A percentile compares a stretch with the other conserved stretches of the same genome.
Evolutionary conservation across 768 basidiomycete species (phyloP).

Genomic region (Solioccasus polychromus): DNA sequence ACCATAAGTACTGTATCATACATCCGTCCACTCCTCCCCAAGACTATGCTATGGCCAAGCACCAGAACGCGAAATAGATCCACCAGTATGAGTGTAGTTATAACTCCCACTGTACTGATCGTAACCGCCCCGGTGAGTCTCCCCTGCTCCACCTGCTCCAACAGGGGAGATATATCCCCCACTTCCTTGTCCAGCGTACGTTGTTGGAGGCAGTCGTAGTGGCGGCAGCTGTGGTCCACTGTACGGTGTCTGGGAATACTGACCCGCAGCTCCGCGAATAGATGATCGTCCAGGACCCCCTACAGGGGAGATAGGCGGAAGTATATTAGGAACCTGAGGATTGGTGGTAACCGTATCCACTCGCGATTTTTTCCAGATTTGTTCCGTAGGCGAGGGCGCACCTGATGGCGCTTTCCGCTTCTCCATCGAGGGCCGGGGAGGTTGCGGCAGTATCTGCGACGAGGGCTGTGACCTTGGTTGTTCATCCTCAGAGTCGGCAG

Average conservation of each 20-base stretch:
- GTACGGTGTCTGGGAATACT: slow-evolving; percentile 18
- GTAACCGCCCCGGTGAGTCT: slow-evolving; percentile 22
- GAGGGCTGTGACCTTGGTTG: slow-evolving; percentile 33
- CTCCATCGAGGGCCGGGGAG: slow-evolving; percentile 33
- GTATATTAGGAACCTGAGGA: slow-evolving; percentile 8
- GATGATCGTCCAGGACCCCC: slow-evolving; percentile 9
- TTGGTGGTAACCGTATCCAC: slow-evolving; percentile 24
- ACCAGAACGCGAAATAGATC: slow-evolving; percentile 22
- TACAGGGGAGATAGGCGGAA: slow-evolving; percentile 28
- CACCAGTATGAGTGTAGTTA: slow-evolving; percentile 20
- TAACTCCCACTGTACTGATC: slow-evolving; percentile 26
- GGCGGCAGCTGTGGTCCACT: slow-evolving; percentile 26
- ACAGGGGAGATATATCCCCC: slow-evolving; percentile 24
- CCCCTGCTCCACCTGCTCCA: slow-evolving; percentile 11
- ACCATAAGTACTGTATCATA: slow-evolving; percentile 17
- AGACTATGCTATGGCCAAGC: slow-evolving; percentile 32
- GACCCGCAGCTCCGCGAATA: slow-evolving; percentile 14
- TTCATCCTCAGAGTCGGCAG: slow-evolving; percentile 78
- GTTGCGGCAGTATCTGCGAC: slow-evolving; percentile 30
- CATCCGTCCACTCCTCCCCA: slow-evolving; percentile 9
- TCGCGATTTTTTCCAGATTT: slow-evolving; percentile 71
- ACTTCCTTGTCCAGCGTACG: slow-evolving; percentile 18
- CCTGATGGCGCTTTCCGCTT: slow-evolving; percentile 62
- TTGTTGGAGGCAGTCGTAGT: slow-evolving; percentile 21
- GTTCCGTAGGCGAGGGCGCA: slow-evolving; percentile 54